These are phyloP conservation scores for Rubia occidens DNA, from an alignment of 305 asterid species.

Conservation along the genomic window DNA sequence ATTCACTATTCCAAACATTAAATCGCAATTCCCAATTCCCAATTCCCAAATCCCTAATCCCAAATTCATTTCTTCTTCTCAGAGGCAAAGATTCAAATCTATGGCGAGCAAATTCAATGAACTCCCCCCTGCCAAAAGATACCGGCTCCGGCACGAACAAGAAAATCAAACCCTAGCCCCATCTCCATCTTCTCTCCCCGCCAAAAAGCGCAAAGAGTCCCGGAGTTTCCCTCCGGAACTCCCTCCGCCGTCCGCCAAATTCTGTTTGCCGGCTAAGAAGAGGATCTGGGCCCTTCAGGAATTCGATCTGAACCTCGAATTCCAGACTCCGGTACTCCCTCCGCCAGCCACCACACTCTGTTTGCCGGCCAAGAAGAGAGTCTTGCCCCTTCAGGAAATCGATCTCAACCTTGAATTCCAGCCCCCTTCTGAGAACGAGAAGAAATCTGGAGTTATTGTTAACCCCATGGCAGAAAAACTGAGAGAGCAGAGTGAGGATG, in stretches of 20 bases:
- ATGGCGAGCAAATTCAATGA: conserved; percentile 39
- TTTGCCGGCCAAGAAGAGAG: conserved; percentile 70
- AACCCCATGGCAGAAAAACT: not conserved
- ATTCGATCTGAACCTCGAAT: conserved; percentile 51
- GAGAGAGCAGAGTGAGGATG: conserved; percentile 7
- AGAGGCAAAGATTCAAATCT: not conserved
- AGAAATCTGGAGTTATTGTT: conserved; percentile 3
- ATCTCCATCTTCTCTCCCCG: conserved; percentile 40
- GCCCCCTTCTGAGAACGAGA: not conserved
- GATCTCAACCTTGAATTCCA: conserved; percentile 50
- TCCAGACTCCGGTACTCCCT: conserved; percentile 23
- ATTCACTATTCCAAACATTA: conserved; percentile 6
- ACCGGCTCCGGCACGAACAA: conserved; percentile 37
- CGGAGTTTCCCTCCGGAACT: conserved; percentile 28
- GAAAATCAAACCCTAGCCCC: conserved; percentile 10
- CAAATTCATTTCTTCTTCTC: not conserved
- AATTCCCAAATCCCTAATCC: not conserved
- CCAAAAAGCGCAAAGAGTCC: conserved; percentile 55
- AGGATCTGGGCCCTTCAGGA: conserved; percentile 56
- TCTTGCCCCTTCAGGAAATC: conserved; percentile 52
- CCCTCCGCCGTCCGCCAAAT: conserved; percentile 22
- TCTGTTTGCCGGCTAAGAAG: conserved; percentile 71
- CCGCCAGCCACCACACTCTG: conserved; percentile 27
- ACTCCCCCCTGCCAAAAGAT: conserved; percentile 66
- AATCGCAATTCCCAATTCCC: not conserved